These are phyloP conservation scores for Kwoniella sp. DNA, from an alignment of 768 basidiomycete genomes.

Conservation along the genomic window DNA sequence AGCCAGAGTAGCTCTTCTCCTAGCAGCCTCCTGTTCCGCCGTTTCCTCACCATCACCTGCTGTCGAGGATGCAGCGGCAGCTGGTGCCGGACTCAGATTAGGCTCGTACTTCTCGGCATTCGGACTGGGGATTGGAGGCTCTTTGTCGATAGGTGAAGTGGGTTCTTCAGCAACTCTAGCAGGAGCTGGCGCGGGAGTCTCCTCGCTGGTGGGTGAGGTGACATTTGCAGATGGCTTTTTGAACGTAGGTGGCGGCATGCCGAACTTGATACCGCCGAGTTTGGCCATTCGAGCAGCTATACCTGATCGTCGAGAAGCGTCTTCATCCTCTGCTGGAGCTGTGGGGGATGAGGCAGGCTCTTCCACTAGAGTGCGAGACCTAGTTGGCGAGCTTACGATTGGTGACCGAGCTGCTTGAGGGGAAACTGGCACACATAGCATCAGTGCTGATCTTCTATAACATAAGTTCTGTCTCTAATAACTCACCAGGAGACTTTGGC, in stretches of 20 bases:
- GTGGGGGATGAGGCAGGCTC: slow-evolving; percentile 15
- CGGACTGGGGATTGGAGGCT: slow-evolving; percentile 16
- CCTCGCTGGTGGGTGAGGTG: slow-evolving; percentile 9
- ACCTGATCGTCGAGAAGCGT: slow-evolving; percentile 63
- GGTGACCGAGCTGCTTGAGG: slow-evolving; percentile 7
- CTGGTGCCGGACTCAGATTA: slow-evolving; percentile 2
- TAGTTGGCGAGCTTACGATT: slow-evolving; percentile 4
- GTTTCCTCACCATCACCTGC: slow-evolving; percentile 45
- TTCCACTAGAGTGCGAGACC: slow-evolving; percentile 1
- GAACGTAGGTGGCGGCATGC: slow-evolving; percentile 63
- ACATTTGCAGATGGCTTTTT: slow-evolving; percentile 25
- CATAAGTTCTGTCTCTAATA: background rate
- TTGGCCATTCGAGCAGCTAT: slow-evolving; percentile 96
- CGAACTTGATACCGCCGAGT: slow-evolving; percentile 81
- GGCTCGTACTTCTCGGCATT: slow-evolving; percentile 1
- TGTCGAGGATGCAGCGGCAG: slow-evolving; percentile 22
- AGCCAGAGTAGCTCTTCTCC: slow-evolving; percentile 64
- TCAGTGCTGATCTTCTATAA: background rate
- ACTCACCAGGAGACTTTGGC: slow-evolving; percentile 21
- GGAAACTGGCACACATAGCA: background rate
- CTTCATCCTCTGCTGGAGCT: slow-evolving; percentile 56
- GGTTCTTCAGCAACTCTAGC: slow-evolving; percentile 5
- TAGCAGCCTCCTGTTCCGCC: slow-evolving; percentile 61
- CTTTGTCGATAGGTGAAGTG: slow-evolving; percentile 24
- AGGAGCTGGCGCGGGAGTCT: slow-evolving; percentile 52